Evolutionary conservation across 768 basidiomycete species (phyloP), one percentile per base, ranked within the genome.

Genomic region (Hygrocybe punicea): DNA sequence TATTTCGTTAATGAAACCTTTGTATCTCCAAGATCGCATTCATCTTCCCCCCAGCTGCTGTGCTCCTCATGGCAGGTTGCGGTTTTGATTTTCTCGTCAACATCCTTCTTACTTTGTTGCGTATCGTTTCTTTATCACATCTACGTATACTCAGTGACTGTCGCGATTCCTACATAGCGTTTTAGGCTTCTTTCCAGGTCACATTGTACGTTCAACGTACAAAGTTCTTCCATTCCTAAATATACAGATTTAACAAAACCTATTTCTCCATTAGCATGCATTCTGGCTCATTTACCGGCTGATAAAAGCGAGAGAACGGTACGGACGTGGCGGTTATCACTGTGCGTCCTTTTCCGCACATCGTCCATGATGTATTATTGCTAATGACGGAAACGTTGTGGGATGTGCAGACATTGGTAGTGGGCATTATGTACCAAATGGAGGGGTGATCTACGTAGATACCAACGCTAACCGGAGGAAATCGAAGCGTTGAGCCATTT

Each of bases 271-370:
- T n/a, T 56, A 68, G 44, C 91, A 93, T 65, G 88, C 89, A 1
- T 92, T 93, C 75, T 93, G 88, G 88, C 78, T 94, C 51, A 92
- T 93, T 56, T 93, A 93, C 76, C 86, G 81, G 81, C 88, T 86
- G 81, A 92, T 92, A 80, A 80, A 89, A 63, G 92, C 91, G 0
- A 88, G 91, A 63, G 90, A 91, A 64, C 79, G 77, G 39, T 94
- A 90, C 65, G 92, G 92, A 8, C 72, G 67, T 6, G 90, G 89
- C 19, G 87, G 86, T 33, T 93, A 84, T 75, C 70, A 78, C 47
- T 93, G 91, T 91, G 65, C 66, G 90, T 80, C 8, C 25, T 47
- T 42, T 37, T n/a, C 50, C 39, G 6, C 19, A 19, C 34, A 57
- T 59, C 49, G 53, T 60, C 44, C 19, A n/a, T 23, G 17, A 3